Base-by-base conservation (phyloP, 1,284 basidiomycete genomes). In the Quambalaria eucalypti region DNA sequence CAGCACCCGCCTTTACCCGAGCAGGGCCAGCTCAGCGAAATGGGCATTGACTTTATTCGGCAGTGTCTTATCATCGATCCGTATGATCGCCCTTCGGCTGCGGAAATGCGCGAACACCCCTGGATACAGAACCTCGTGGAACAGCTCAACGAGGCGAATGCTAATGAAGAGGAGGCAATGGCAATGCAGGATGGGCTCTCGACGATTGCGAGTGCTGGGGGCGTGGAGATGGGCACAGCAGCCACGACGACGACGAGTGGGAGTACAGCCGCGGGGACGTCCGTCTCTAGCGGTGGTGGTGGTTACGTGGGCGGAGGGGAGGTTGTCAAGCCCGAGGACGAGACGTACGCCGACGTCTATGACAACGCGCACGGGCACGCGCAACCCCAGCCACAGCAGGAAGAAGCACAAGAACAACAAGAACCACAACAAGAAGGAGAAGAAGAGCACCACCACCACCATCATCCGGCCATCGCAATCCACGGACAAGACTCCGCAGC, bases 1-100 rank as follows among this genome's bases (percentile, higher is more conserved):
- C 88, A 98, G 71, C 90, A 95, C 71, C 95, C 95, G 7, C 92
- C 91, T 2, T 79, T 99, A 12, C 95, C 95, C 1, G 91, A 96
- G 60, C 83, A 88, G 2, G 84, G 84, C 50, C 90, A 98, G 77
- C 83, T 98, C 38, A 88, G 88, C 68, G 85, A 87, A 39, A 76
- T 87, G 47, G 95, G 95, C 28, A 93, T 97, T 73, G 86, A 87
- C 76, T 98, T 98, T 76, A 90, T 97, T 76, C 85, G 88, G 55
- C 84, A 86, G 68, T 97, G 93, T 76, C 79, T 99, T 30, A 89
- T 83, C 9, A 87, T 98, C 56, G 90, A 96, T 69, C 85, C 93
- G 0, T 80, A 86, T 70, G 78, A 82, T 58, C 83, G 95, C 44
- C 93, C 95, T 0, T 84, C 86, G 4, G 91, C 95, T 0, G 77